A percentile compares a stretch with the other conserved stretches of the same genome.
These are phyloP conservation scores for Cocos nucifera DNA, from an alignment of 176 grass and related monocot genomes.

Conservation along the genomic window DNA sequence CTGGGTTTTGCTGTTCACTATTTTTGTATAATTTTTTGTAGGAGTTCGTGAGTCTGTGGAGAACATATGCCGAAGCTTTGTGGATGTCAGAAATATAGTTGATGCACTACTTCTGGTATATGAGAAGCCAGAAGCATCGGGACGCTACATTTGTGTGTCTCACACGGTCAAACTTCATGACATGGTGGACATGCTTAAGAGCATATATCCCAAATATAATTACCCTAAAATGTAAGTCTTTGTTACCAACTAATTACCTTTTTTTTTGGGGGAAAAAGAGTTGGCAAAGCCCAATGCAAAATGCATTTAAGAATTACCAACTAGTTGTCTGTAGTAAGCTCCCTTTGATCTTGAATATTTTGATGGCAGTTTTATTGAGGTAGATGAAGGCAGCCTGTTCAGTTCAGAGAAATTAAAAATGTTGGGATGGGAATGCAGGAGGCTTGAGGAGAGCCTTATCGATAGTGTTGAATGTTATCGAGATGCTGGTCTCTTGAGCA, in stretches of 20 bases:
- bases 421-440: conserved; percentile 54
- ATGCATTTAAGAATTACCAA: too few species aligned
- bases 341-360: conserved; percentile 7
- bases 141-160: too few species aligned
- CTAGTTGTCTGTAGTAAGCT: too few species aligned
- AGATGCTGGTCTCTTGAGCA: conserved; percentile 33
- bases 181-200: conserved; percentile 20
- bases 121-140: too few species aligned
- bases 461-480: conserved; percentile 32
- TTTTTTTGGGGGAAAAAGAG: too few species aligned
- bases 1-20: not conserved
- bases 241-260: not conserved
- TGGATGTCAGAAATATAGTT: too few species aligned
- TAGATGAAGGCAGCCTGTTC: conserved; percentile 5
- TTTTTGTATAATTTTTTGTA: not conserved
- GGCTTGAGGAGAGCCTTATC: conserved; percentile 37
- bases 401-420: conserved; percentile 43
- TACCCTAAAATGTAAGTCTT: conserved; percentile 35
- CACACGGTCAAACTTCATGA: conserved; percentile 23
- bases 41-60: conserved; percentile 16
- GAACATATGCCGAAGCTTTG: conserved; percentile 19
- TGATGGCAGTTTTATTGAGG: conserved; percentile 32
- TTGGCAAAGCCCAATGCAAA: too few species aligned
- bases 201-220: conserved; percentile 33
- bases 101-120: too few species aligned